Evolutionary conservation across 129 eudicot species (phyloP).

Genomic region (Apium graveolens): DNA sequence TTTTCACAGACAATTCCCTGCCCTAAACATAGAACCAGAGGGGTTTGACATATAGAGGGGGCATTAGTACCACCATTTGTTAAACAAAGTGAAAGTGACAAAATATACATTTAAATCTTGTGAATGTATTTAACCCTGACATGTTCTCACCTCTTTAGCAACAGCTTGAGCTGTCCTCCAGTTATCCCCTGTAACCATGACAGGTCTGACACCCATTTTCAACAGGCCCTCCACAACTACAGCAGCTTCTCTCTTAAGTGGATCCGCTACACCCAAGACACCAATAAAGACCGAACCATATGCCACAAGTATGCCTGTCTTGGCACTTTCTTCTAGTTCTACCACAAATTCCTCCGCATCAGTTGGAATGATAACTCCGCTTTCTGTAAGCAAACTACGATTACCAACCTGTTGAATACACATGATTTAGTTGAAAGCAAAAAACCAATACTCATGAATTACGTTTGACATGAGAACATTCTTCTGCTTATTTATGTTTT

Average conservation of each 20-base stretch:
- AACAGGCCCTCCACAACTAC: conserved; percentile 82
- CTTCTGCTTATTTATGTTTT: neutral
- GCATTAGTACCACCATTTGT: neutral
- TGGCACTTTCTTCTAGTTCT: conserved; percentile 82
- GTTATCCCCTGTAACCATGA: conserved; percentile 99
- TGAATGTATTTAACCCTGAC: neutral
- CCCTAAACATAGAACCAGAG: neutral
- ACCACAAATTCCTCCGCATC: conserved; percentile 65
- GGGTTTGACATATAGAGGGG: neutral
- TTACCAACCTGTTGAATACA: conserved; percentile 69
- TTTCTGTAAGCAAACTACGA: conserved; percentile 70
- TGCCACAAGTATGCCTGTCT: conserved; percentile 83
- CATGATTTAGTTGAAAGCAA: conserved; percentile 9
- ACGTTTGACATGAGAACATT: neutral
- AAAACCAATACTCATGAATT: neutral
- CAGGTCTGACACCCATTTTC: conserved; percentile 90
- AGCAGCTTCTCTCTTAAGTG: conserved; percentile 94
- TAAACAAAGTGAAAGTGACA: neutral
- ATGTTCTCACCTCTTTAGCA: conserved; percentile 66
- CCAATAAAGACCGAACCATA: conserved; percentile 53
- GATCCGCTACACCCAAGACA: conserved; percentile 86
- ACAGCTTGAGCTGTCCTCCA: conserved; percentile 95
- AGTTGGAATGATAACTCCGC: conserved; percentile 38
- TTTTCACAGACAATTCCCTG: neutral
- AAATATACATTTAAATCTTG: neutral